phyloP scores from a whole-genome alignment of 768 basidiomycete species.

The Lactarius hengduanensis region DNA sequence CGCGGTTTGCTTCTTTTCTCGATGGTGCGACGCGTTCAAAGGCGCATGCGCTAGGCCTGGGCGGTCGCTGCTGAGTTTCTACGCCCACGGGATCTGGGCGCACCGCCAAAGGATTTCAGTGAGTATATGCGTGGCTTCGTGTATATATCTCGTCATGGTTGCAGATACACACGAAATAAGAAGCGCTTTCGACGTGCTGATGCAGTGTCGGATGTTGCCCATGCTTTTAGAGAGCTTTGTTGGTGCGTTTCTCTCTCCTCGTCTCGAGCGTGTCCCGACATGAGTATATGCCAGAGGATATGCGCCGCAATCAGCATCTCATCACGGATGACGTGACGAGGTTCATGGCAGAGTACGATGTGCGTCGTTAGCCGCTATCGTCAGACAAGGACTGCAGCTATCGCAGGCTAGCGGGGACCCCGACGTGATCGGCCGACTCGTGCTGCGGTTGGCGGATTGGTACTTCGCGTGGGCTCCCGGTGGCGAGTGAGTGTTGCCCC shows the following conservation, averaged over 20 bases:
- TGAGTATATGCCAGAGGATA: constrained; percentile 49
- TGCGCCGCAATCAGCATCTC: constrained; percentile 57
- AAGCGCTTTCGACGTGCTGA: constrained; percentile 57
- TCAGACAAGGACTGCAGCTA: neutral
- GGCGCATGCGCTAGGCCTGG: constrained; percentile 46
- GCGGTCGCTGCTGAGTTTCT: constrained; percentile 50
- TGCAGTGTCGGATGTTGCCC: constrained; percentile 57
- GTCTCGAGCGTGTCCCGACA: neutral
- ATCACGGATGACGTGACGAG: constrained; percentile 58
- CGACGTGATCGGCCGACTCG: constrained; percentile 50
- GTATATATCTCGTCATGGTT: neutral
- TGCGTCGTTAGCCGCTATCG: constrained; percentile 33
- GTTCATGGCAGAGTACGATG: constrained; percentile 64
- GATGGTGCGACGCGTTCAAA: constrained; percentile 2
- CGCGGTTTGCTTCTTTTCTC: neutral
- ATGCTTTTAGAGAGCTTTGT: constrained; percentile 69
- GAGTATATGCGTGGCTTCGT: constrained; percentile 4
- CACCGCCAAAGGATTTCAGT: constrained; percentile 37
- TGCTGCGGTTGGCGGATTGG: constrained; percentile 67
- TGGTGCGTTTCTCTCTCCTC: constrained; percentile 39
- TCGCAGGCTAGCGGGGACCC: constrained; percentile 48
- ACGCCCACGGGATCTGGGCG: constrained; percentile 51
- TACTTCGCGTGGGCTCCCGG: constrained; percentile 72
- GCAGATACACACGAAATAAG: constrained; percentile 51
- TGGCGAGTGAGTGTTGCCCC: constrained; percentile 48